These are phyloP conservation scores for Saccharomycopsis hybrid DNA, from an alignment of 1,139 yeast species.

Conservation along the genomic window DNA sequence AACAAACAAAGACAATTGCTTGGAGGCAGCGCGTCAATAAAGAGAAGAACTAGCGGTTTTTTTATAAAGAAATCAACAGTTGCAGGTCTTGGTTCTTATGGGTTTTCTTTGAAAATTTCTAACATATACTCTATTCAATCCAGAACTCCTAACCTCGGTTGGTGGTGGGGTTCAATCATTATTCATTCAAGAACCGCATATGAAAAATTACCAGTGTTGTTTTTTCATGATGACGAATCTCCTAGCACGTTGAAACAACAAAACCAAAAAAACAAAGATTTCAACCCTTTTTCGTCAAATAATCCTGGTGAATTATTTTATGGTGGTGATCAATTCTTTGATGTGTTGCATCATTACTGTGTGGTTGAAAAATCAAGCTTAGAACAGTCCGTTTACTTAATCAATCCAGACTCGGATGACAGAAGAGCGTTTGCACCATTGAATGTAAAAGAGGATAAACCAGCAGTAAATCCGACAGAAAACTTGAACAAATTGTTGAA, in stretches of 20 bases:
- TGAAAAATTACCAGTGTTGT: conserved; percentile 70
- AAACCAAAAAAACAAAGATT: conserved; percentile 50
- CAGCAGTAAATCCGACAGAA: conserved; percentile 25
- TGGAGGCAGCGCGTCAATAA: background rate
- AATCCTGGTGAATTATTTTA: conserved; percentile 54
- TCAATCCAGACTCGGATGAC: conserved; percentile 79
- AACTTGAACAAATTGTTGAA: conserved; percentile 46
- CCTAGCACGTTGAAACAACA: conserved; percentile 65
- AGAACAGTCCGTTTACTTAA: conserved; percentile 65
- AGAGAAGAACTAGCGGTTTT: conserved; percentile 21
- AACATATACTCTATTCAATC: conserved; percentile 73
- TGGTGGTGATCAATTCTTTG: conserved; percentile 84
- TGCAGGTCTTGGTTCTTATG: conserved; percentile 52
- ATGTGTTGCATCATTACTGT: conserved; percentile 46
- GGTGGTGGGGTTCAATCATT: conserved; percentile 88
- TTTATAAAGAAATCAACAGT: conserved; percentile 46
- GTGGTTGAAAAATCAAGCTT: conserved; percentile 61
- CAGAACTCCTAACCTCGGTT: conserved; percentile 75
- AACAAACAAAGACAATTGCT: too few relatives aligned
- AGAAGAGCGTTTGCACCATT: conserved; percentile 70
- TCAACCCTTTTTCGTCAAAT: conserved; percentile 67
- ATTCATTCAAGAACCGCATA: conserved; percentile 57
- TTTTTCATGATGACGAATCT: conserved; percentile 87
- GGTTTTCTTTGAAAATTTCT: conserved; percentile 55
- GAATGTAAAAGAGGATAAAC: conserved; percentile 29